Evolutionary conservation across 2,329 filamentous ascomycete species (phyloP).

Genomic region (Capronia epimyces): DNA sequence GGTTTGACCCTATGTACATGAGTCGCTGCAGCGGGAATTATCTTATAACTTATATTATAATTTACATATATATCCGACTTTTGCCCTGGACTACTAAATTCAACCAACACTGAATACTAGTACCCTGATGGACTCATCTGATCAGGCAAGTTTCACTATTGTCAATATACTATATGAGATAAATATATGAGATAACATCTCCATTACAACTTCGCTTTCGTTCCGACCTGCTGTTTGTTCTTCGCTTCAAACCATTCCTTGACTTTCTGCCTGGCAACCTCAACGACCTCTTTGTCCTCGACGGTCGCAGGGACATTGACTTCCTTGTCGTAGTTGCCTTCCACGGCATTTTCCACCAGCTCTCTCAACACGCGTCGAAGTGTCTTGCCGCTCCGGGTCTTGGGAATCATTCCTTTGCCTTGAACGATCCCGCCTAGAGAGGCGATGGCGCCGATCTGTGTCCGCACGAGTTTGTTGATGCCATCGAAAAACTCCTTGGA

Average conservation of each 20-base stretch:
- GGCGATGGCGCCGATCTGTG: slow-evolving; percentile 82
- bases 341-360: slow-evolving; percentile 73
- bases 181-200: not conserved
- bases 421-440: slow-evolving; percentile 79
- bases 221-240: slow-evolving; percentile 25
- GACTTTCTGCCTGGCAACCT: slow-evolving; percentile 65
- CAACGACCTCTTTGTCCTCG: slow-evolving; percentile 70
- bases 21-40: too few relatives aligned
- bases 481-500: slow-evolving; percentile 41
- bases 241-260: slow-evolving; percentile 65
- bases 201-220: slow-evolving; percentile 28
- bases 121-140: too few relatives aligned
- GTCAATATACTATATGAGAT: too few relatives aligned
- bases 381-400: slow-evolving; percentile 89
- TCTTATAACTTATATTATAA: too few relatives aligned
- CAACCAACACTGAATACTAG: too few relatives aligned
- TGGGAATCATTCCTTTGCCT: slow-evolving; percentile 80
- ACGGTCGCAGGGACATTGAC: slow-evolving; percentile 78
- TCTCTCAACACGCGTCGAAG: slow-evolving; percentile 74
- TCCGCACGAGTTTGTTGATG: slow-evolving; percentile 56
- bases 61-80: too few relatives aligned
- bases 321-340: slow-evolving; percentile 64
- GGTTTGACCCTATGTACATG: too few relatives aligned
- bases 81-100: too few relatives aligned
- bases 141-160: too few relatives aligned